Base-by-base conservation (phyloP, 495 filamentous ascomycete species). In the Mycothermus thermophilus region DNA sequence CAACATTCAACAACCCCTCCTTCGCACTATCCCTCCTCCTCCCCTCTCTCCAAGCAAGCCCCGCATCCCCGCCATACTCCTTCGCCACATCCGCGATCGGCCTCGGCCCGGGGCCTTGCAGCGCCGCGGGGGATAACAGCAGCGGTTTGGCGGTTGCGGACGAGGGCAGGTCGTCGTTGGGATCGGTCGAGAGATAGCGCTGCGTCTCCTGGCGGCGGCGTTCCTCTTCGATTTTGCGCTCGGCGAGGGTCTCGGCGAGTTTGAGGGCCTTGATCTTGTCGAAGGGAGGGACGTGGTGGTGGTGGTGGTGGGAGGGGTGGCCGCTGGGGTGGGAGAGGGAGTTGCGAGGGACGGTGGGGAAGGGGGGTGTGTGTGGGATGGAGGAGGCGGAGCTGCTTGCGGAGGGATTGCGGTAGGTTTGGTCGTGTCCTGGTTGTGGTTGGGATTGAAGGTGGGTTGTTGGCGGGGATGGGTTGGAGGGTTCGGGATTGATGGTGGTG, bases 11-110 rank as follows among this genome's bases (percentile, higher is more conserved):
- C 47, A 6, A 32, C 34, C 20, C 39, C 41, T 25, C 40, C 38
- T 11, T 40, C 32, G 1, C 18, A 16, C 34, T 28, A 23, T 38
- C 25, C 16, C 41, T 18, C 21, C 44, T 25, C 13, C 34, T n/a
- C 16, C 17, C 3, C 18, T 31, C 24, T 5, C 32, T 10, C 8
- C 23, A 19, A 0, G 12, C 27, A 8, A 44, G 40, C 1, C 49
- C 60, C 8, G 61, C 62, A 19, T 65, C 51, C 3, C 63, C 64
- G 34, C 60, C 60, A 21, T 60, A 40, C 32, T 66, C 52, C 22
- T 51, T 53, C 0, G 63, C 64, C 0, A 68, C 37, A 9, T 57
- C 50, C 1, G 44, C 57, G 1, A 66, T 5, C 1, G 63, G 60
- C 27, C 52, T 47, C 7, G 63, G 64, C 0, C 64, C 62, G 2